A percentile compares a stretch with the other conserved stretches of the same genome.
These are phyloP conservation scores for Lentinus polychrous DNA, from an alignment of 1,284 basidiomycete genomes.

Conservation along the genomic window DNA sequence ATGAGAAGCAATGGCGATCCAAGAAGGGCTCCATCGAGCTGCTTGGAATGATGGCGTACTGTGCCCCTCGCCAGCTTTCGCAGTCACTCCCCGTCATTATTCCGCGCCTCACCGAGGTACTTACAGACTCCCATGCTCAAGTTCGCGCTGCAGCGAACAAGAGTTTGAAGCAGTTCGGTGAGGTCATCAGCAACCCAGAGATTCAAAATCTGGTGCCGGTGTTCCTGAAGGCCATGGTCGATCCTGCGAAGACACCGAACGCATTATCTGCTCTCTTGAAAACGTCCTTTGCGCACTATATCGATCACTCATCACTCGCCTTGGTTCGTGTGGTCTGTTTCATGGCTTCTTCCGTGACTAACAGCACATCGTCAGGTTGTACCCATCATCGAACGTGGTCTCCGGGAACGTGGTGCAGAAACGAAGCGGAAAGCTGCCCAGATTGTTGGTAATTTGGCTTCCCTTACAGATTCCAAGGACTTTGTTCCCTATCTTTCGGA, in stretches of 20 bases:
- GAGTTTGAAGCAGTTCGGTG: constrained; percentile 96
- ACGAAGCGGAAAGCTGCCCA: constrained; percentile 95
- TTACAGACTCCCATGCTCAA: constrained; percentile 98
- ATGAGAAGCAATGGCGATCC: constrained; percentile 98
- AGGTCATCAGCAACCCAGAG: constrained; percentile 92
- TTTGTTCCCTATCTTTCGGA: constrained; percentile 92
- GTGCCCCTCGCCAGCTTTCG: constrained; percentile 93
- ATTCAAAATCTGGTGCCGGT: constrained; percentile 91
- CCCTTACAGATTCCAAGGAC: constrained; percentile 92
- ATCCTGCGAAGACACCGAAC: constrained; percentile 87
- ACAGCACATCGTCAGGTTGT: constrained; percentile 55
- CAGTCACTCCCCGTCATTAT: constrained; percentile 95
- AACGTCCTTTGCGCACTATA: constrained; percentile 97
- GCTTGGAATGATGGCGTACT: constrained; percentile 99
- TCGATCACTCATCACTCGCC: constrained; percentile 97
- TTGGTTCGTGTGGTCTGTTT: constrained; percentile 46
- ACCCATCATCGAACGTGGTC: constrained; percentile 92
- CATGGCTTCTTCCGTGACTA: constrained; percentile 10
- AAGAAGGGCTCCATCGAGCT: constrained; percentile 98
- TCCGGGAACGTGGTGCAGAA: constrained; percentile 88
- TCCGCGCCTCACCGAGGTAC: constrained; percentile 87
- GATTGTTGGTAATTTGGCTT: constrained; percentile 95
- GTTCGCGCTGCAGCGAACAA: constrained; percentile 92
- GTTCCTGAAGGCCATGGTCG: constrained; percentile 93
- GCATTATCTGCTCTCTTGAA: constrained; percentile 83